Base-by-base conservation (phyloP, 2,329 filamentous ascomycete species). In the Stagonosporopsis vannaccii region DNA sequence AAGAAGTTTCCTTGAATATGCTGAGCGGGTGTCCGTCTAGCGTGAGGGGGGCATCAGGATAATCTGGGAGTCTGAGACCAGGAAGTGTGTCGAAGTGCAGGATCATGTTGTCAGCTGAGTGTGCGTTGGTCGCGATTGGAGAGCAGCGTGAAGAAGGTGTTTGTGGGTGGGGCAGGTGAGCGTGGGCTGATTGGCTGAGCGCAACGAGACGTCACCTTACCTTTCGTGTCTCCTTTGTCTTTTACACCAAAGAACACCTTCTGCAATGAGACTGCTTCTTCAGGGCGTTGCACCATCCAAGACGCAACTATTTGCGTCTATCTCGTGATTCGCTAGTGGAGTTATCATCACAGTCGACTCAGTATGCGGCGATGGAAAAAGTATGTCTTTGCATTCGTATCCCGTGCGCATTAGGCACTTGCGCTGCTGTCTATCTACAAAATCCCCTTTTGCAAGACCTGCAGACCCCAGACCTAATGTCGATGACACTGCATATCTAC, bases 331-430 rank as follows among this genome's bases (percentile, higher is more conserved):
- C n/a, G n/a, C n/a, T n/a, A n/a, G n/a, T n/a, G n/a, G n/a, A n/a
- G n/a, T n/a, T n/a, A n/a, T n/a, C n/a, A n/a, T n/a, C n/a, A n/a
- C n/a, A n/a, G n/a, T n/a, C n/a, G n/a, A n/a, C n/a, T n/a, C n/a
- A n/a, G n/a, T n/a, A n/a, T n/a, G n/a, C n/a, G n/a, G n/a, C n/a
- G n/a, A n/a, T n/a, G n/a, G n/a, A 20, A 43, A 39, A 22, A 32
- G 37, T 33, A 35, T 44, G 32, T 53, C 35, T 48, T 39, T 39
- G 37, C 44, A 49, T 54, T 54, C 19, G 30, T 54, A 32, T 37
- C 37, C 36, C 9, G 48, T 49, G 51, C 51, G 20, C 39, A 40
- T 49, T 49, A 49, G 48, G 50, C 50, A 41, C 42, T 52, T 41
- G n/a, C 20, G 17, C 17, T 41, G 33, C 50, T 41, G 26, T 45